Percentiles rank a stretch among this genome's conserved stretches.
Conservation (phyloP, 768 basidiomycete species). For the Suillus decipiens region DNA sequence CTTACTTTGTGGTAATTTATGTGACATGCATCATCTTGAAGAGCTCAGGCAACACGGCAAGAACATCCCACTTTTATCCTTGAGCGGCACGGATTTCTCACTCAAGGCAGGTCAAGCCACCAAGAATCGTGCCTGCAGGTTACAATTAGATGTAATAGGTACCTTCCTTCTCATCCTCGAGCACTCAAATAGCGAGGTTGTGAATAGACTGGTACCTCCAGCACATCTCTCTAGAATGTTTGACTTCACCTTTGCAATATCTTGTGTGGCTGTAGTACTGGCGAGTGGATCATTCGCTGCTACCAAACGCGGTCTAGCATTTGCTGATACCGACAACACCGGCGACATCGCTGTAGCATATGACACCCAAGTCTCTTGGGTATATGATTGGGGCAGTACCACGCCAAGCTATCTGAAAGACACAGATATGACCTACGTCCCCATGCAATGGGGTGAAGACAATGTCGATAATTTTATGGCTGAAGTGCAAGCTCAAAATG, state of each 20-base stretch:
- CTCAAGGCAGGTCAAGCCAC: neutral
- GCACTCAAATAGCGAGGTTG: constrained; percentile 9
- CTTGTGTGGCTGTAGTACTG: constrained; percentile 8
- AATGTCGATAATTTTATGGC: constrained; percentile 40
- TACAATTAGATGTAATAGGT: neutral
- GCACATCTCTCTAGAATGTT: constrained; percentile 2
- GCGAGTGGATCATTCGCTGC: constrained; percentile 6
- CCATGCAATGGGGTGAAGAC: constrained; percentile 55
- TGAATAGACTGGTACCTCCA: neutral
- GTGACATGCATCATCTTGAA: neutral
- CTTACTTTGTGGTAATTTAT: neutral
- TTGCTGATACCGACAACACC: constrained; percentile 11
- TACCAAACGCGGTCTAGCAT: constrained; percentile 12
- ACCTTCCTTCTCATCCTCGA: constrained; percentile 1
- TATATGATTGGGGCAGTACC: constrained; percentile 30
- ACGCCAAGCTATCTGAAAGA: constrained; percentile 45
- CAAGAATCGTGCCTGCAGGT: neutral
- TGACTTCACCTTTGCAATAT: neutral
- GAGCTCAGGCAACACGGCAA: neutral
- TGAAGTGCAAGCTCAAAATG: constrained; percentile 32
- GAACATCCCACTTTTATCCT: neutral
- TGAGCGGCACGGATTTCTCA: neutral
- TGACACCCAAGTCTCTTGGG: constrained; percentile 16
- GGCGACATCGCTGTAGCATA: constrained; percentile 12
- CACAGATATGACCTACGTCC: constrained; percentile 45